Conservation (phyloP, 192 early-diverging fungal species). For the Allomyces macrogynus region DNA sequence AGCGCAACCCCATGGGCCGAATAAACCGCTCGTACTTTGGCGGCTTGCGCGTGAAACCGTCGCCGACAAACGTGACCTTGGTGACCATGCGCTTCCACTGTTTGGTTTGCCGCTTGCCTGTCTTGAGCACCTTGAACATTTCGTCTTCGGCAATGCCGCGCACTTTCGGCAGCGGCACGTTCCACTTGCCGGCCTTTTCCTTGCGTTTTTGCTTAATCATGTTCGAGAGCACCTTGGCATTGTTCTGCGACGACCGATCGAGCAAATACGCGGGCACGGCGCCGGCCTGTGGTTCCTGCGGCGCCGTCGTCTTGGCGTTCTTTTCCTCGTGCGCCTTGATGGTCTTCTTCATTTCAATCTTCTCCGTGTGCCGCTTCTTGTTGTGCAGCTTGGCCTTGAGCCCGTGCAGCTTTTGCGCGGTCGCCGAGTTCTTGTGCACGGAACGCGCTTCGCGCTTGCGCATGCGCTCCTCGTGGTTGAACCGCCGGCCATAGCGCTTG, state of each 20-base stretch:
- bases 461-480: conserved; percentile 90
- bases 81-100: conserved; percentile 98
- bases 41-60: conserved; percentile 96
- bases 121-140: conserved; percentile 94
- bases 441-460: conserved; percentile 88
- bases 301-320: conserved; percentile 78
- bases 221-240: conserved; percentile 93
- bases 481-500: conserved; percentile 85
- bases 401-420: conserved; percentile 91
- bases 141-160: conserved; percentile 98
- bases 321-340: conserved; percentile 97
- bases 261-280: conserved; percentile 93
- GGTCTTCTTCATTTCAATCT: conserved; percentile 99
- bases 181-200: conserved; percentile 98
- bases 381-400: conserved; percentile 96
- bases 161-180: conserved; percentile 91
- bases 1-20: conserved; percentile 88
- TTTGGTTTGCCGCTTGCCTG: conserved; percentile 83
- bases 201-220: conserved; percentile 99
- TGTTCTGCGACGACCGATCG: conserved; percentile 91
- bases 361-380: conserved; percentile 92
- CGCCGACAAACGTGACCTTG: conserved; percentile 97
- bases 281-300: conserved; percentile 73
- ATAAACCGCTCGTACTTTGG: conserved; percentile 99
- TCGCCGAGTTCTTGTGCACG: conserved; percentile 74